Evolutionary conservation across 2,329 filamentous ascomycete genomes (phyloP).

Genomic region (Phaeophleospora eucalypticola): DNA sequence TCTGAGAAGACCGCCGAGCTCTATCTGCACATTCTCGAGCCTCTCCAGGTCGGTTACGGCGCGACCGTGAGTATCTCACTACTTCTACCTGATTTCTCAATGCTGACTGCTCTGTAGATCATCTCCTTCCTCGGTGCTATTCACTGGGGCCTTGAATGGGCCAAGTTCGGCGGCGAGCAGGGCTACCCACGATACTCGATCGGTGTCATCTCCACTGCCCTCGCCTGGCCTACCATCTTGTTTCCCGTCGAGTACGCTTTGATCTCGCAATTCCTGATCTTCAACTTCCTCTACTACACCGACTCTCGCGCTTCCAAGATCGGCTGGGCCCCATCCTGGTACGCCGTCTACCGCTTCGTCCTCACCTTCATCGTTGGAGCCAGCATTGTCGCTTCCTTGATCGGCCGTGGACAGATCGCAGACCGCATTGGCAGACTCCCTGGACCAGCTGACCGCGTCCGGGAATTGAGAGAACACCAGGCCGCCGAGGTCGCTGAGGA

Average conservation of each 20-base stretch:
- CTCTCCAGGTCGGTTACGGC: conserved; percentile 85
- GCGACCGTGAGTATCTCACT: conserved; percentile 60
- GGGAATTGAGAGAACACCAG: conserved; percentile 44
- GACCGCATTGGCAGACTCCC: conserved; percentile 48
- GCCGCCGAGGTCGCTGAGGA: conserved; percentile 27
- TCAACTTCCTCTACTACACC: conserved; percentile 79
- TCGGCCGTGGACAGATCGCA: conserved; percentile 75
- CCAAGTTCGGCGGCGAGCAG: conserved; percentile 61
- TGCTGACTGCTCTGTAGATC: conserved; percentile 51
- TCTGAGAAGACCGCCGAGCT: conserved; percentile 67
- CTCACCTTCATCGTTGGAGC: conserved; percentile 84
- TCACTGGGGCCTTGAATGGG: conserved; percentile 89
- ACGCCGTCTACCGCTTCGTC: conserved; percentile 83
- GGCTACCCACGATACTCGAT: conserved; percentile 79
- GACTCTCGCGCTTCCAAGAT: conserved; percentile 68
- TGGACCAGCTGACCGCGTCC: conserved; percentile 45
- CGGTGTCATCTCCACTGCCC: conserved; percentile 70
- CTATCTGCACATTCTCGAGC: conserved; percentile 72
- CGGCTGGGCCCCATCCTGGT: conserved; percentile 83
- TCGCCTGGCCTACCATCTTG: conserved; percentile 86
- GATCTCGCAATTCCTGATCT: conserved; percentile 79
- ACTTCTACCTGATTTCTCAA: not conserved
- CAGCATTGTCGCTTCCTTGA: conserved; percentile 73
- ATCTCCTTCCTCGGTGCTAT: conserved; percentile 91
- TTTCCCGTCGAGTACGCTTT: conserved; percentile 81